Conservation (phyloP, 2,329 filamentous ascomycete species). For the Stachybotrys elegans region DNA sequence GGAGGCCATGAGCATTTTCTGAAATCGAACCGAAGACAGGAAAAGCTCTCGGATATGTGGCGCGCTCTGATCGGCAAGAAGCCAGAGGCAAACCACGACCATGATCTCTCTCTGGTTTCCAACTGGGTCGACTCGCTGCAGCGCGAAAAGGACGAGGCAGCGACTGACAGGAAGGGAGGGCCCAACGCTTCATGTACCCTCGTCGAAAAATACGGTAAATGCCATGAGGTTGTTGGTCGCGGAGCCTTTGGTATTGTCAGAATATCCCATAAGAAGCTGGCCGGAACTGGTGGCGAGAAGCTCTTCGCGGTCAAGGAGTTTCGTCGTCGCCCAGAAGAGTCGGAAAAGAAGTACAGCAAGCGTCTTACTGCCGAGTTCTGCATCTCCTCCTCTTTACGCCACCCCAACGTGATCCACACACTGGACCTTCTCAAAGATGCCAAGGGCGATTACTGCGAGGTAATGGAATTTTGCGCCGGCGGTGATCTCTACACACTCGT, state of each 20-base stretch:
- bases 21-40: constrained; percentile 84
- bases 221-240: constrained; percentile 91
- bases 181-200: constrained; percentile 68
- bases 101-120: constrained; percentile 87
- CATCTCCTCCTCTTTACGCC: constrained; percentile 92
- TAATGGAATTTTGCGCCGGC: constrained; percentile 98
- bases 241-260: constrained; percentile 96
- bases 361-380: constrained; percentile 96
- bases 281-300: constrained; percentile 75
- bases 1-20: constrained; percentile 83
- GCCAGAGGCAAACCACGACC: constrained; percentile 66
- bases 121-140: constrained; percentile 94
- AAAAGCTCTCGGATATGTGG: constrained; percentile 91
- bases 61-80: constrained; percentile 81
- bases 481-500: constrained; percentile 94
- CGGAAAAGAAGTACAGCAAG: constrained; percentile 96
- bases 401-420: constrained; percentile 97
- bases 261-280: constrained; percentile 92
- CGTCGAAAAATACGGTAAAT: constrained; percentile 97
- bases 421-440: constrained; percentile 91
- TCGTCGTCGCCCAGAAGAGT: constrained; percentile 87
- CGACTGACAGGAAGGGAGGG: constrained; percentile 67
- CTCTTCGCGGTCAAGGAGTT: constrained; percentile 98
- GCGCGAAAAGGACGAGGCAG: constrained; percentile 79
- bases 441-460: constrained; percentile 96